These are phyloP conservation scores for Heliosperma pusillum DNA, from an alignment of 148 eudicot genomes.

Conservation along the genomic window DNA sequence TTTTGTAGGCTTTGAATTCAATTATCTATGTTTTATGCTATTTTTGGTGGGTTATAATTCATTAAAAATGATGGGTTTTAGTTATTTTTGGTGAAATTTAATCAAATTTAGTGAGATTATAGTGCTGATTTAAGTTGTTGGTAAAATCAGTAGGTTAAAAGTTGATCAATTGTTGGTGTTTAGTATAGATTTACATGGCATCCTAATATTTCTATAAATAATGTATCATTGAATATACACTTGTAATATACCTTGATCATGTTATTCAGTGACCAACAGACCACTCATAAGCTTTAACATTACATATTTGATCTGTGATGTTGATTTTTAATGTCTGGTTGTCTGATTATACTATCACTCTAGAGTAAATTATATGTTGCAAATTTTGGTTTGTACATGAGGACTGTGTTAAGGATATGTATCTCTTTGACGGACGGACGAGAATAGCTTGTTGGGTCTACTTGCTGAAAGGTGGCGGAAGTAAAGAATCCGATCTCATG, in stretches of 20 bases:
- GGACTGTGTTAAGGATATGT: neutral
- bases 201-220: neutral
- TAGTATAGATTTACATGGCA: neutral
- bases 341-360: neutral
- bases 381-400: neutral
- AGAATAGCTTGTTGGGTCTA: neutral
- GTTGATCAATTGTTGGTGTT: neutral
- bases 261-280: neutral
- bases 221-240: too few relatives aligned
- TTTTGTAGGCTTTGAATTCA: constrained; percentile 7
- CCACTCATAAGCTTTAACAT: neutral
- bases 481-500: neutral
- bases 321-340: neutral
- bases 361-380: neutral
- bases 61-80: neutral
- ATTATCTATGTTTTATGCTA: neutral
- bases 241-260: too few relatives aligned
- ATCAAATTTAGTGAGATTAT: neutral
- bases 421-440: neutral
- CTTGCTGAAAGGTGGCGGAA: neutral
- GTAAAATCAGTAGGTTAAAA: neutral
- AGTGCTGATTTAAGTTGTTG: neutral
- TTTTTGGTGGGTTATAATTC: neutral
- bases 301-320: neutral
- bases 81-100: neutral